Conservation (phyloP, 768 basidiomycete species). For the Lactifluus rugatus region DNA sequence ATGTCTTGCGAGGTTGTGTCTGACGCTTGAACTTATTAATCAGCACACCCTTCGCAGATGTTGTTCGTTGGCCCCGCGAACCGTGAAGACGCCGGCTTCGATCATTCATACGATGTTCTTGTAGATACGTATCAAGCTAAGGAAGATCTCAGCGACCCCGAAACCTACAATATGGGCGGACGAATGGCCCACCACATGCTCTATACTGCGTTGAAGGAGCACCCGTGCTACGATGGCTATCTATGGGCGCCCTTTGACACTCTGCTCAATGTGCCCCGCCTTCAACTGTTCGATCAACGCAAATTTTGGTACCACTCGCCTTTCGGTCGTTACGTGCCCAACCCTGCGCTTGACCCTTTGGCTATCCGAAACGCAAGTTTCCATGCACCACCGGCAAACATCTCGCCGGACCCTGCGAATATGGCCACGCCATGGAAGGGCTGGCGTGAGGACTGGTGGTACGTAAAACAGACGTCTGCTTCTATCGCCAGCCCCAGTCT, state of each 20-base stretch:
- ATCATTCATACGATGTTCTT: conserved; percentile 40
- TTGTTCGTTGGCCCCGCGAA: conserved; percentile 39
- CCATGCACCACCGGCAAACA: conserved; percentile 33
- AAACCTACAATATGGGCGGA: conserved; percentile 36
- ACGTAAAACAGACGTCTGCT: conserved; percentile 6
- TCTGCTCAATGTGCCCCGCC: conserved; percentile 39
- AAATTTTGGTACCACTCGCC: conserved; percentile 44
- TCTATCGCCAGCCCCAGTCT: not conserved
- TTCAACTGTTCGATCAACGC: conserved; percentile 36
- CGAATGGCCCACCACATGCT: conserved; percentile 48
- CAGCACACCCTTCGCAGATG: conserved; percentile 26
- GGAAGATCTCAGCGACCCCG: conserved; percentile 32
- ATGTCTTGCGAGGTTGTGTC: conserved; percentile 11
- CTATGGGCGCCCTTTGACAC: conserved; percentile 46
- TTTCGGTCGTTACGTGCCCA: conserved; percentile 34
- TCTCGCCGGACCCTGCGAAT: conserved; percentile 35
- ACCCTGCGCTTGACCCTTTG: conserved; percentile 26
- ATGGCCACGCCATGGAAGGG: conserved; percentile 34
- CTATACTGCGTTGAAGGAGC: conserved; percentile 35
- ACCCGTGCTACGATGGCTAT: conserved; percentile 41
- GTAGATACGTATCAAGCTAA: conserved; percentile 39
- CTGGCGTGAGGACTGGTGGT: conserved; percentile 38
- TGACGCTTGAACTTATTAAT: not conserved
- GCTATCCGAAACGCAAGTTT: conserved; percentile 20
- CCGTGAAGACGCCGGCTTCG: conserved; percentile 38